Evolutionary conservation across 176 grass and related monocot species (phyloP).

Genomic region (Eremochloa ophiuroides): DNA sequence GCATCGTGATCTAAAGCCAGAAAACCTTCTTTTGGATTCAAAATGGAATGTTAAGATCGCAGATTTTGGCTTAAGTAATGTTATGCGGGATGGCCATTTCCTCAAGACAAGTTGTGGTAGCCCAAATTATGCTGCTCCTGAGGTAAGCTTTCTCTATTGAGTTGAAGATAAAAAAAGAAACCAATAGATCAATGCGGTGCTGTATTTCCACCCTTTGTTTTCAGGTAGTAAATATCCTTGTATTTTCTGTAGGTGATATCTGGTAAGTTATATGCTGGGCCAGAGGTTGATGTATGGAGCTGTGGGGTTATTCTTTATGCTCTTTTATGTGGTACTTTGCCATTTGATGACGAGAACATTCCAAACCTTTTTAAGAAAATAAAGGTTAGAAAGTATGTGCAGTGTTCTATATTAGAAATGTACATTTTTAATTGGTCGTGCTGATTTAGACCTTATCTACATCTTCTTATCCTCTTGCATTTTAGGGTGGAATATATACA

Average conservation of each 20-base stretch:
- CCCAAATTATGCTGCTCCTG: slow-evolving; percentile 80
- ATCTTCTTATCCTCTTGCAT: background rate
- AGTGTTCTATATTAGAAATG: background rate
- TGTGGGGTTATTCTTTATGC: slow-evolving; percentile 81
- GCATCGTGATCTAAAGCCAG: slow-evolving; percentile 69
- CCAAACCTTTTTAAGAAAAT: slow-evolving; percentile 82
- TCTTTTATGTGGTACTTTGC: slow-evolving; percentile 73
- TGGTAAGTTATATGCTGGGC: slow-evolving; percentile 67
- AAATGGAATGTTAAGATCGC: slow-evolving; percentile 71
- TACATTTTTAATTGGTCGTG: background rate
- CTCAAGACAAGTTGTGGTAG: slow-evolving; percentile 76
- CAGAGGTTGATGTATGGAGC: slow-evolving; percentile 79
- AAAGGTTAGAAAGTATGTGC: slow-evolving; percentile 44
- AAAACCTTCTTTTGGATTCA: slow-evolving; percentile 66
- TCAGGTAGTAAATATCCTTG: background rate
- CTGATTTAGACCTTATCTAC: slow-evolving; percentile 9
- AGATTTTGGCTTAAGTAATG: slow-evolving; percentile 76
- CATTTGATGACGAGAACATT: slow-evolving; percentile 82
- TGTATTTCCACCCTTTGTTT: background rate
- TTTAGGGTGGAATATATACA: slow-evolving; percentile 66
- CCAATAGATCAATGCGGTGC: background rate
- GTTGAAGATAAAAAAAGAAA: background rate
- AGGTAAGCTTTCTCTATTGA: slow-evolving; percentile 29
- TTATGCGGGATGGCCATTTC: slow-evolving; percentile 74
- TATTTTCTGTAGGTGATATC: slow-evolving; percentile 60